Base-by-base conservation (phyloP, 2,329 filamentous ascomycete genomes). In the Metarhizium sp. region DNA sequence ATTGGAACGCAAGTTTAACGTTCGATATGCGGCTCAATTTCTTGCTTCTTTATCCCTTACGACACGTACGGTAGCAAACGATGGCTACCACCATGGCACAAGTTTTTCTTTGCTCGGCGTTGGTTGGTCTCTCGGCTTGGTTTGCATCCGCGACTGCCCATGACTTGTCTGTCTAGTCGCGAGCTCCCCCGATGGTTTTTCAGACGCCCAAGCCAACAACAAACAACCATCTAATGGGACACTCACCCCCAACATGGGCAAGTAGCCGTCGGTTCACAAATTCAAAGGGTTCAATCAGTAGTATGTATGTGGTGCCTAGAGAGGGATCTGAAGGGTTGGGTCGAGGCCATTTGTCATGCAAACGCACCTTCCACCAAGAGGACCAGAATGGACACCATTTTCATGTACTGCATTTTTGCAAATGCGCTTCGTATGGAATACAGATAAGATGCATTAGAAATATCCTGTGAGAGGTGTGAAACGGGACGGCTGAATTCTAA, bases 271-370 rank as follows among this genome's bases (percentile, higher is more conserved):
- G 47, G 58, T 51, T 42, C 34, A 56, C 30, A 57, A 57, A 57
- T 58, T 54, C 56, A 50, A 53, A 50, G 34, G 59, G 38, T 50
- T 57, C 51, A 53, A 46, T 53, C 38, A 54, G 42, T 40, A 55
- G 42, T 40, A 40, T 50, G 49, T 40, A 43, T 36, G 50, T 53
- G 59, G 58, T 58, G 60, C 60, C 60, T 61, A 61, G 54, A 57
- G 59, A 56, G 46, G 60, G 58, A 42, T 56, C 51, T 25, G 25
- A 4, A 25, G 4, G 25, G 25, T 25, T 1, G 25, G 25, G 25
- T 25, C 25, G 25, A 25, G 25, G 25, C 25, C 25, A 25, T 25
- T 25, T 25, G 25, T 25, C 25, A 25, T 25, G 25, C 25, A 25
- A 4, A 36, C 18, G 6, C 11, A 34, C 10, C 32, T 34, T 34